Evolutionary conservation across 495 filamentous ascomycete genomes (phyloP).

Genomic region (Apodospora peruviana): DNA sequence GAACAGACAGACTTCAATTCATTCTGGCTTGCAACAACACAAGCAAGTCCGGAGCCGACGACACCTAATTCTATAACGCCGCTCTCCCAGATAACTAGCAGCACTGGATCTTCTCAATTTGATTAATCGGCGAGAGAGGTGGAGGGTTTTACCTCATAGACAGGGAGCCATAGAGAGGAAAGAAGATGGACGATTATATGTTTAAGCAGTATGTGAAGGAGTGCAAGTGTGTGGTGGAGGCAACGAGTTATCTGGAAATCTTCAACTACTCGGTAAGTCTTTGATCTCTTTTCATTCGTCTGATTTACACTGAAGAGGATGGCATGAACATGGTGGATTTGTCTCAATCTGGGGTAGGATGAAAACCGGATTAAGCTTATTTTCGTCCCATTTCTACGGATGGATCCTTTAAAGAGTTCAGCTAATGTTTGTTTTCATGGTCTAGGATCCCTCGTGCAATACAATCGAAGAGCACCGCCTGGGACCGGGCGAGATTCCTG

Average conservation of each 20-base stretch:
- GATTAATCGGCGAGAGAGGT: too few relatives aligned
- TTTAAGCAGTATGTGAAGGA: conserved; percentile 37
- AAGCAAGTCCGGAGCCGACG: too few relatives aligned
- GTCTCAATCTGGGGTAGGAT: too few relatives aligned
- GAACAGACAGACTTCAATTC: too few relatives aligned
- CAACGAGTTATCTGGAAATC: conserved; percentile 49
- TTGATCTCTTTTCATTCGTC: not conserved
- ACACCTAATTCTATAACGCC: too few relatives aligned
- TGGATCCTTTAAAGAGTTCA: too few relatives aligned
- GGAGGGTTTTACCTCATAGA: not conserved
- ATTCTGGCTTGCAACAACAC: too few relatives aligned
- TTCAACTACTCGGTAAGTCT: conserved; percentile 48
- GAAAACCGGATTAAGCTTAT: too few relatives aligned
- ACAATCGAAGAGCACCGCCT: conserved; percentile 42
- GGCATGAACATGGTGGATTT: too few relatives aligned
- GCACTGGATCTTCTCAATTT: too few relatives aligned
- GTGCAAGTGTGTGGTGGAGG: conserved; percentile 40
- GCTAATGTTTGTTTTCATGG: too few relatives aligned
- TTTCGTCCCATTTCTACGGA: not conserved
- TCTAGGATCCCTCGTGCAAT: conserved; percentile 27
- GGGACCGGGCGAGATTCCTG: conserved; percentile 27
- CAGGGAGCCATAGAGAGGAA: not conserved
- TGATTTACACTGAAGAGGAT: not conserved
- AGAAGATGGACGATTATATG: conserved; percentile 51
- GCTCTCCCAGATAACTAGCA: too few relatives aligned